Evolutionary conservation across 768 basidiomycete genomes (phyloP), one percentile per base, ranked within the genome.

Genomic region (Trametes cubensis): DNA sequence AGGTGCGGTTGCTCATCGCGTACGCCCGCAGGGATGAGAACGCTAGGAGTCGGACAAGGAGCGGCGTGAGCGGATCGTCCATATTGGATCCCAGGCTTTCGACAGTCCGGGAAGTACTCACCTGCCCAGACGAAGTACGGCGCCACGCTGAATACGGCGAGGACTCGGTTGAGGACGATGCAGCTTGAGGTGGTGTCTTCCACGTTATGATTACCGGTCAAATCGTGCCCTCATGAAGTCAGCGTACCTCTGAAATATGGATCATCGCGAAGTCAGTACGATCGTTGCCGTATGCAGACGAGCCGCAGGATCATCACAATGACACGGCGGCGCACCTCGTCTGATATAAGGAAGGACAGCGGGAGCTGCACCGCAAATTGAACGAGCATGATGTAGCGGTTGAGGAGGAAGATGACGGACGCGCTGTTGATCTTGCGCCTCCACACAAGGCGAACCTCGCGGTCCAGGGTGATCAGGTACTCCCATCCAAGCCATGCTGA

Each of bases 1-100:
- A 46, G 20, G 55, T 47, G 10, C 46, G 55, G 47, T 57, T 57
- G n/a, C 55, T 57, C 34, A 57, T 57, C 18, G 55, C 55, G n/a
- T 57, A 57, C 4, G 55, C 55, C n/a, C 55, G 55, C 15, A 57
- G 23, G 30, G 55, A 45, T 11, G 55, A 47, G 46, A 57, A 46
- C 3, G 44, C 55, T 57, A 47, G 18, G 13, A n/a, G n/a, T n/a
- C n/a, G n/a, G n/a, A 20, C 26, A 34, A 8, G 18, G 23, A 3
- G 6, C 3, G 18, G 11, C 7, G 3, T 28, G 6, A 25, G 42
- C 14, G 26, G 20, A 23, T 10, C 21, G 11, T 40, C 11, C 34
- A 34, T 11, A 34, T 10, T 34, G 2, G 34, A 10, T 10, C 34
- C 2, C 10, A 34, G 2, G 10, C 34, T 34, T 10, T 34, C 2